A percentile compares a stretch with the other conserved stretches of the same genome.
Conservation (phyloP, 23 red algal species). For the Pyropia yezoensis region DNA sequence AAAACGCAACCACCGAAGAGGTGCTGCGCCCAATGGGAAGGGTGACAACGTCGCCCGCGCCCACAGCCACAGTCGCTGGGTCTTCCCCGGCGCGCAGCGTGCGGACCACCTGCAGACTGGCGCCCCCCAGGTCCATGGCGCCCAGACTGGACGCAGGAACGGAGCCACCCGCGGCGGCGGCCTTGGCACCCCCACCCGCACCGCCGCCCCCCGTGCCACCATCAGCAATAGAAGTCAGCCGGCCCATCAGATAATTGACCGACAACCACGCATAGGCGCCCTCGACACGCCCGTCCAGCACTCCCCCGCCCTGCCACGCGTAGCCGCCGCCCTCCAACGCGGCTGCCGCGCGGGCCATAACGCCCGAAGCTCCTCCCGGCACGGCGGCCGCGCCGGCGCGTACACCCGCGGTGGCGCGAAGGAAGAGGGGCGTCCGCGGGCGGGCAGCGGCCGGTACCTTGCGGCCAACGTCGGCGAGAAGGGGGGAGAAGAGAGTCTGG, state of each 20-base stretch:
- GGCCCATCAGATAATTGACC: conserved; percentile 53
- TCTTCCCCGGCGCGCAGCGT: conserved; percentile 1
- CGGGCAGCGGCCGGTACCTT: conserved; percentile 40
- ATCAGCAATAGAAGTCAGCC: background rate
- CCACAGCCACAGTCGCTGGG: no score
- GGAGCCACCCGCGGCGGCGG: conserved; percentile 1
- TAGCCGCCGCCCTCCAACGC: conserved; percentile 34
- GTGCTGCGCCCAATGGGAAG: no score
- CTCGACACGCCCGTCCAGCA: conserved; percentile 33
- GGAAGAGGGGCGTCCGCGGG: conserved; percentile 51
- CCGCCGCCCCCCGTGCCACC: no score
- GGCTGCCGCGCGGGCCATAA: no score
- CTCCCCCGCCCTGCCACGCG: conserved; percentile 19
- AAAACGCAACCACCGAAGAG: no score
- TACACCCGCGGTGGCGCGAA: conserved; percentile 72
- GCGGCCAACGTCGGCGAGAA: conserved; percentile 37
- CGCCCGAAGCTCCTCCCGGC: no score
- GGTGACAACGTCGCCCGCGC: no score
- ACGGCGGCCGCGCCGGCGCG: conserved; percentile 37
- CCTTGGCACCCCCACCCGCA: background rate
- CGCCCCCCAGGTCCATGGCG: conserved; percentile 60
- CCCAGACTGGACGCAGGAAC: conserved; percentile 7
- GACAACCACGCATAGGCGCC: conserved; percentile 59
- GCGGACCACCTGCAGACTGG: conserved; percentile 48
- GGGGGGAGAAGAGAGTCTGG: conserved; percentile 34